Evolutionary conservation across 129 eudicot genomes (phyloP), one percentile per base, ranked within the genome.

Genomic region (Escallonia herrerae): DNA sequence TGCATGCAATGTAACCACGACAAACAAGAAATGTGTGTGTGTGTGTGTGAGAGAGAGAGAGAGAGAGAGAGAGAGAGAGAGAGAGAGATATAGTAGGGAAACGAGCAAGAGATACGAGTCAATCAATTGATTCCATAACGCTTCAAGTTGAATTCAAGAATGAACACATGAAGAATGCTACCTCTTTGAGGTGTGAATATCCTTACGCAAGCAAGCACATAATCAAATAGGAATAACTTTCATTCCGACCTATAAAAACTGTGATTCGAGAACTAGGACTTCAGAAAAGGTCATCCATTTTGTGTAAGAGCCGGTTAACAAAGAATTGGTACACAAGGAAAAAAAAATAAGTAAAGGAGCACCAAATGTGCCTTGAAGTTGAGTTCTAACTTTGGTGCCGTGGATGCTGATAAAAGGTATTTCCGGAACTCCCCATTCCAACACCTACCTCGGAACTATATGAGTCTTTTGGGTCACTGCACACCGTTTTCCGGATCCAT

Each of bases 131-230:
- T 22, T 22, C 33, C 33, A 22, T 1, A 22, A 22, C 33, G 33
- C 33, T 22, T 22, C 33, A 22, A 22, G 33, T 22, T 22, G 33
- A 22, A 22, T 22, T 22, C 56, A 51, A 71, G 72, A 77, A 70
- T 70, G 77, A 58, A 71, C 72, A 71, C 60, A 83, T 48, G 72
- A 71, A 67, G 69, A 71, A 78, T 68, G 76, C 65, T 75, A 72
- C 83, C 83, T 78, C 80, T 81, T 84, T 63, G 84, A 84, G 84
- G 78, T 40, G 74, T 49, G 33, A 74, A 75, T 56, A 55, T 72
- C 69, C 64, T 42, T 62, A 48, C 37, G 56, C 72, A 76, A 68
- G 68, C 73, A 69, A 75, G 80, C 66, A 73, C 60, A 70, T 63
- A 74, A 66, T 67, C 56, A 68, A 40, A 77, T 68, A 63, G 53